phyloP scores from a whole-genome alignment of 1,284 basidiomycete genomes.

The Sanguinoderma infundibulare region DNA sequence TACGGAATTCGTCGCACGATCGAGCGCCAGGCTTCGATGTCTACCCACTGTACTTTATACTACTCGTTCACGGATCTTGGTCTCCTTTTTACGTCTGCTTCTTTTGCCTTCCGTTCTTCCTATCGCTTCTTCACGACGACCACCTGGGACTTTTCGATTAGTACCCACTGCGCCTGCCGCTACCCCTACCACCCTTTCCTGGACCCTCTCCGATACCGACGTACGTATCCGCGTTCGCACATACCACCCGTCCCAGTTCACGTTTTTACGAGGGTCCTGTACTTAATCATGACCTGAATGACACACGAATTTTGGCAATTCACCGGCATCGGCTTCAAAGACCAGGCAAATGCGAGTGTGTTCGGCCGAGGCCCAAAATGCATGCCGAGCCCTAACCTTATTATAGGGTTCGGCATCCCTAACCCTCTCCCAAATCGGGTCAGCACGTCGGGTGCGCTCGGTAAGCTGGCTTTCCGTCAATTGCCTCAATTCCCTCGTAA shows the following conservation, averaged over 20 bases:
- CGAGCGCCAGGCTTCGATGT: constrained; percentile 25
- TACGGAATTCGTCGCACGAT: constrained; percentile 1
- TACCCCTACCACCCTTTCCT: too few relatives aligned
- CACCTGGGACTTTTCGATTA: too few relatives aligned
- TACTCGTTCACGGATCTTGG: neutral
- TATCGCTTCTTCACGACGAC: too few relatives aligned
- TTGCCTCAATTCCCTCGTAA: neutral
- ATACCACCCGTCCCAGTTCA: too few relatives aligned
- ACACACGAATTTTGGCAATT: too few relatives aligned
- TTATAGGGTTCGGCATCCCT: neutral
- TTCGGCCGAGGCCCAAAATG: neutral
- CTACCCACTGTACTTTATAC: constrained; percentile 1
- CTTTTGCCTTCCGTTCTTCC: neutral
- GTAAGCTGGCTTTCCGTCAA: neutral
- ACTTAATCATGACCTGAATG: too few relatives aligned
- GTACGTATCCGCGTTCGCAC: too few relatives aligned
- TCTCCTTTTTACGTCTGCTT: neutral
- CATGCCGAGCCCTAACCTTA: neutral
- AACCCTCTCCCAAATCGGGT: neutral
- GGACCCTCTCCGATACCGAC: too few relatives aligned
- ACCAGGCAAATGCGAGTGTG: neutral
- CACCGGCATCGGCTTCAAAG: too few relatives aligned
- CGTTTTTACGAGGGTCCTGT: too few relatives aligned
- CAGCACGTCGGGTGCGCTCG: neutral
- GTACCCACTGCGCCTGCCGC: too few relatives aligned